phyloP scores from a whole-genome alignment of 345 rosid genomes.

The Syzygium aqueum region DNA sequence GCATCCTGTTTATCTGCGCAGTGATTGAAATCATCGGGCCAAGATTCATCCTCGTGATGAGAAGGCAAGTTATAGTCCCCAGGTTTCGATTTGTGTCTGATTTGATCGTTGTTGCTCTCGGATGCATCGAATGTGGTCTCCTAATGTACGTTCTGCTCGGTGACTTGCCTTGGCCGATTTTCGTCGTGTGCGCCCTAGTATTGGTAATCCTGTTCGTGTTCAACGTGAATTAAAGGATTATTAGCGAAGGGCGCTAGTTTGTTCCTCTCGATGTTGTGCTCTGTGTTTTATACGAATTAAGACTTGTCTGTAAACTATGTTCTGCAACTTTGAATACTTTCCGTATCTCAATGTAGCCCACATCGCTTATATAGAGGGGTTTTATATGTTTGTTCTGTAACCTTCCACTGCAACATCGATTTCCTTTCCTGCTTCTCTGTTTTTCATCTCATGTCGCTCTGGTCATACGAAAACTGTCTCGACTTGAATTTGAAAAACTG shows the following conservation, averaged over 20 bases:
- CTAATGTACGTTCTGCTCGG: not conserved
- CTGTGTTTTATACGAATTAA: too few relatives aligned
- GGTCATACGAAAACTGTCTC: too few relatives aligned
- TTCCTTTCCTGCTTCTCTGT: too few relatives aligned
- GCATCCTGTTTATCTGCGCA: not conserved
- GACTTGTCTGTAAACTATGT: not conserved
- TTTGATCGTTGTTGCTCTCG: not conserved
- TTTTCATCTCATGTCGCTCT: too few relatives aligned
- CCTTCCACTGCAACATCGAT: too few relatives aligned
- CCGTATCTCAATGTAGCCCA: not conserved
- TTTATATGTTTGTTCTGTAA: too few relatives aligned
- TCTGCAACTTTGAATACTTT: not conserved
- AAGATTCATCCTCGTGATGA: not conserved
- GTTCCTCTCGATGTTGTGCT: not conserved
- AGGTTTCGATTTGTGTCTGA: too few relatives aligned
- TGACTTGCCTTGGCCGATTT: rapidly evolving
- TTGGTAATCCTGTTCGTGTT: not conserved
- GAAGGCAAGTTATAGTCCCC: not conserved
- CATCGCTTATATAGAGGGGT: not conserved
- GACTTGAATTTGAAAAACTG: too few relatives aligned
- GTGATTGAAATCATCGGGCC: not conserved
- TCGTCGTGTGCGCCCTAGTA: too few relatives aligned
- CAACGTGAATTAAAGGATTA: not conserved
- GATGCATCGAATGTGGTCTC: not conserved
- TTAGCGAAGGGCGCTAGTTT: not conserved